phyloP scores from a whole-genome alignment of 2,329 filamentous ascomycete genomes.

The Hymenoscyphus linearis region DNA sequence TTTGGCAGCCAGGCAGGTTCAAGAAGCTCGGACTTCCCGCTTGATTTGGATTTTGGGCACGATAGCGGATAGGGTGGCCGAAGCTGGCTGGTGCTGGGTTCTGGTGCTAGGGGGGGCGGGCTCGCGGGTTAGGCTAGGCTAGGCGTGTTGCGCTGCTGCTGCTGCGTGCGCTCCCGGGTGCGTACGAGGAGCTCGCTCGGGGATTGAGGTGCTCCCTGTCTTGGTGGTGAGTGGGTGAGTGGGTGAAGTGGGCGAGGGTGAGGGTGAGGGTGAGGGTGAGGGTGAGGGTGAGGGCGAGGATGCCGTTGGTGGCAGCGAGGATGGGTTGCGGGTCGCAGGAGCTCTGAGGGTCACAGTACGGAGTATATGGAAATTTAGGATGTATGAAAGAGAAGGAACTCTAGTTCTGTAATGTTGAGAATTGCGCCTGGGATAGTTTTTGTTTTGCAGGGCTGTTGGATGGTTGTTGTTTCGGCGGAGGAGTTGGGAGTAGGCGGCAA shows the following conservation, averaged over 20 bases:
- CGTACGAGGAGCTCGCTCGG: background rate
- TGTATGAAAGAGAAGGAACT: background rate
- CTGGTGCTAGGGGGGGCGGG: background rate
- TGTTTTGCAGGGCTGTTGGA: background rate
- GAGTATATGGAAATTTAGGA: background rate
- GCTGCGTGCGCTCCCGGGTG: conserved; percentile 7
- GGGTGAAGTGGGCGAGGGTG: background rate
- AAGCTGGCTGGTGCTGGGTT: background rate
- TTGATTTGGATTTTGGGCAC: conserved; percentile 2
- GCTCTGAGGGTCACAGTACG: too few species aligned
- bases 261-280: background rate
- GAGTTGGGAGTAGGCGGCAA: background rate
- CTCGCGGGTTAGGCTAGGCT: background rate
- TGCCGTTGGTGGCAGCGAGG: background rate
- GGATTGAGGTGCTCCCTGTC: too few species aligned
- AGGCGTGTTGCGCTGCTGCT: conserved; percentile 6
- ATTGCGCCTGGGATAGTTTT: background rate
- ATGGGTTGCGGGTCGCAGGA: too few species aligned
- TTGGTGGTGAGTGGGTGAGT: background rate
- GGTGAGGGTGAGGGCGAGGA: background rate
- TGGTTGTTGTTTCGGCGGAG: background rate
- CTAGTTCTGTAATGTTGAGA: too few species aligned
- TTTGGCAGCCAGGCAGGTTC: conserved; percentile 4
- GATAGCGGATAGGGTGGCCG: conserved; percentile 7
- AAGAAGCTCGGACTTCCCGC: conserved; percentile 13